phyloP scores from a whole-genome alignment of 805 yeast genomes.

The Starmerella etchellsii region DNA sequence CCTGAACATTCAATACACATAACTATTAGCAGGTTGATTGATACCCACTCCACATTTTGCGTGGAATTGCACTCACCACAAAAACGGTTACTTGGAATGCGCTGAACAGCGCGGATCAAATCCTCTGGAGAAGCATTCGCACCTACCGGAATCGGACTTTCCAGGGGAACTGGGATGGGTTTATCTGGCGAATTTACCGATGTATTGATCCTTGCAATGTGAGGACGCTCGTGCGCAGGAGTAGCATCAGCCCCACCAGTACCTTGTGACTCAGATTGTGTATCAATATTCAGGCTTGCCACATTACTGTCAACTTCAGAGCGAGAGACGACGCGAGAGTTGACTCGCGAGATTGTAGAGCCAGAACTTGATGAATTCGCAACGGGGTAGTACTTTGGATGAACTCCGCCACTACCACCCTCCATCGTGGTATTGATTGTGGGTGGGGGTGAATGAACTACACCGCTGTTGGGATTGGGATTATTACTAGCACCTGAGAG shows the following conservation, averaged over 20 bases:
- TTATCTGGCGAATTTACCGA: conserved; percentile 1
- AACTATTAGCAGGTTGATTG: conserved; percentile 56
- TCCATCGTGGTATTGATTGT: neutral
- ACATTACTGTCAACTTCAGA: neutral
- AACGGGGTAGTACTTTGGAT: too few species aligned
- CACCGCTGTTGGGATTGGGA: neutral
- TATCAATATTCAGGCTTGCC: too few species aligned
- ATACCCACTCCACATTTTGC: conserved; percentile 69
- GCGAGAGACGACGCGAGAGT: conserved; percentile 7
- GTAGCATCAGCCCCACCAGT: too few species aligned
- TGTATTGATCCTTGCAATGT: conserved; percentile 17
- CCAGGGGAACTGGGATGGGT: neutral
- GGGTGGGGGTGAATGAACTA: neutral
- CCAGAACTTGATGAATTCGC: neutral
- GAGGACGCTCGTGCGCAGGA: conserved; percentile 15
- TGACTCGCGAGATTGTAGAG: conserved; percentile 20
- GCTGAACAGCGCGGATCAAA: conserved; percentile 13
- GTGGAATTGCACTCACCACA: conserved; percentile 73
- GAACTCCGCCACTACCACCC: too few species aligned
- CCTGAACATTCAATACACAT: conserved; percentile 81
- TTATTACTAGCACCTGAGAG: neutral
- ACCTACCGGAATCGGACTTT: neutral
- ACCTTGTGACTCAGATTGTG: too few species aligned
- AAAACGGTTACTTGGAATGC: conserved; percentile 38
- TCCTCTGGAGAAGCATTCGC: conserved; percentile 1